Percentiles rank a stretch among this genome's conserved stretches.
Conservation (phyloP, 2,329 filamentous ascomycete species). For the Diaporthe caulivora region DNA sequence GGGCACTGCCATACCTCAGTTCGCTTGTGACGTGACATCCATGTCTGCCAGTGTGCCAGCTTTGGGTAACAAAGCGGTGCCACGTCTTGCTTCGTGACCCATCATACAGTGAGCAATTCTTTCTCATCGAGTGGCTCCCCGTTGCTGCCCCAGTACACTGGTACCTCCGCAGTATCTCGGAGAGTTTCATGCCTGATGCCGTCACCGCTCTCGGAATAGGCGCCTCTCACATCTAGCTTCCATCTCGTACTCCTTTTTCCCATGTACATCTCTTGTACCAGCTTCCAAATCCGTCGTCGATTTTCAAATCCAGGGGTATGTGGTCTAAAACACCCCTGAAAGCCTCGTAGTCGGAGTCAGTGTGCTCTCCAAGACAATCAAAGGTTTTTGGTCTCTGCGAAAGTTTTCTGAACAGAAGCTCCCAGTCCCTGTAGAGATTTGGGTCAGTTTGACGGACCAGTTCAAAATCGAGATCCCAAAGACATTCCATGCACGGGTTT, state of each 20-base stretch:
- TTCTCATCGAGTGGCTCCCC: conserved; percentile 7
- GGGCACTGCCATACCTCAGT: background rate
- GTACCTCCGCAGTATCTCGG: background rate
- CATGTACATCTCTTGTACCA: background rate
- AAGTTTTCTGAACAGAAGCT: conserved; percentile 5
- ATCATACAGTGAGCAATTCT: background rate
- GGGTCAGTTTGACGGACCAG: background rate
- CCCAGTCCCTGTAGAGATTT: background rate
- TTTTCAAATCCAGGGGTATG: background rate
- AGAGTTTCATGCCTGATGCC: background rate
- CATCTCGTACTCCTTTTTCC: background rate
- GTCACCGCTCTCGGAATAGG: too few relatives aligned
- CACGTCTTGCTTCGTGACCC: background rate
- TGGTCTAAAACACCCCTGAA: background rate
- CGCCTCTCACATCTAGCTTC: background rate
- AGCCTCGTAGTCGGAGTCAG: background rate
- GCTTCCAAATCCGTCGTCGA: conserved; percentile 1
- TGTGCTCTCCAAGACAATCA: background rate
- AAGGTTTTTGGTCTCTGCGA: background rate
- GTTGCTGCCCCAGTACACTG: background rate
- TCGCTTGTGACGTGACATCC: background rate
- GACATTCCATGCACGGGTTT: background rate
- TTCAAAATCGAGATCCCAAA: conserved; percentile 8
- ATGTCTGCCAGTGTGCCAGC: background rate
- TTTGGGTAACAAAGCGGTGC: background rate